Evolutionary conservation across 2,329 filamentous ascomycete genomes (phyloP).

Genomic region (Aspergillus costaricaensis): DNA sequence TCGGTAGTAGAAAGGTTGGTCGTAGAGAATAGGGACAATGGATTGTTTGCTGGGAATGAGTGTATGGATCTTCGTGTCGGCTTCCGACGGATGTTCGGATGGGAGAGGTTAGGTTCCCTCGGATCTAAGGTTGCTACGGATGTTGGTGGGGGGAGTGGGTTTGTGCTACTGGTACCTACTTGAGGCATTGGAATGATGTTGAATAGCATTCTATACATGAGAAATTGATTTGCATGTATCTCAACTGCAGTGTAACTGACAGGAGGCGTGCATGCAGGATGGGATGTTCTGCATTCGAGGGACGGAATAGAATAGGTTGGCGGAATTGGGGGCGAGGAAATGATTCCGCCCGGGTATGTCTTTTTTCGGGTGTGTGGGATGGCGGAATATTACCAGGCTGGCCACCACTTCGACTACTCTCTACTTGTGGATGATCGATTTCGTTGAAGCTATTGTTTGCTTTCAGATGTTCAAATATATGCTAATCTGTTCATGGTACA

Average conservation of each 20-base stretch:
- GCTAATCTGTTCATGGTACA: conserved; percentile 91
- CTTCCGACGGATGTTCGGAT: conserved; percentile 10
- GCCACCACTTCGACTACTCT: too few species aligned
- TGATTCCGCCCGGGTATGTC: not conserved
- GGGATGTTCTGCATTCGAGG: not conserved
- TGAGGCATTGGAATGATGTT: too few species aligned
- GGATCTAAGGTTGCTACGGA: too few species aligned
- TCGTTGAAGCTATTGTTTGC: conserved; percentile 79
- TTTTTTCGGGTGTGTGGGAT: not conserved
- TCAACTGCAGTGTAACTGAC: not conserved
- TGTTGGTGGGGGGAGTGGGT: too few species aligned
- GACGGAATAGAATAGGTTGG: not conserved
- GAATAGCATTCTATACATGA: not conserved
- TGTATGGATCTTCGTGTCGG: not conserved
- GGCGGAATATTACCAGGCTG: conserved; percentile 38
- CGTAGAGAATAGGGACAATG: not conserved
- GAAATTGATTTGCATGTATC: not conserved
- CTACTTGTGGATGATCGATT: conserved; percentile 56
- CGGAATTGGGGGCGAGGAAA: not conserved
- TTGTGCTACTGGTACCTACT: too few species aligned
- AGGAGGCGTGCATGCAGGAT: not conserved
- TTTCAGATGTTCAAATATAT: conserved; percentile 93
- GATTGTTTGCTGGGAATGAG: too few species aligned
- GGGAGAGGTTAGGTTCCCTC: not conserved
- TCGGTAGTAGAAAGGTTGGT: not conserved